Percentiles rank a stretch among this genome's conserved stretches.
These are phyloP conservation scores for Ogataea corticis DNA, from an alignment of 805 yeast species.

Conservation along the genomic window DNA sequence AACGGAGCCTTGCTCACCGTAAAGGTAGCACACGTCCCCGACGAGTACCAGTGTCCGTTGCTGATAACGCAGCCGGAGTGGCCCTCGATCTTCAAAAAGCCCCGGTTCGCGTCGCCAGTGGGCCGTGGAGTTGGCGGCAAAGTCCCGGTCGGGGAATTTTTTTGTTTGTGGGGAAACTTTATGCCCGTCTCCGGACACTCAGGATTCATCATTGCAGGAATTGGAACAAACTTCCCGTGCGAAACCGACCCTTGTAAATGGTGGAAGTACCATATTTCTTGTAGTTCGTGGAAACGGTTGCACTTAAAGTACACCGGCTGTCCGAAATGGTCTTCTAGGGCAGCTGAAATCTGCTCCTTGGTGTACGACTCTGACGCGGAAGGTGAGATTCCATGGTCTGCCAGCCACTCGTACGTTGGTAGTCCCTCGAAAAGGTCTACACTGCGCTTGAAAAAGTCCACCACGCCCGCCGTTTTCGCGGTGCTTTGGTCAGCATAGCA, in stretches of 20 bases:
- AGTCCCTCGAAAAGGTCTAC: constrained; percentile 56
- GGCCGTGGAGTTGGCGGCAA: constrained; percentile 30
- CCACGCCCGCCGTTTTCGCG: constrained; percentile 47
- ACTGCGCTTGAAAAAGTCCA: constrained; percentile 67
- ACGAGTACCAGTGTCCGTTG: constrained; percentile 80
- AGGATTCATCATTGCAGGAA: constrained; percentile 55
- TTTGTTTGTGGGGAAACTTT: constrained; percentile 65
- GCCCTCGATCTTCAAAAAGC: constrained; percentile 49
- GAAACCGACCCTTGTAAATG: constrained; percentile 71
- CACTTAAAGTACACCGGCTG: constrained; percentile 63
- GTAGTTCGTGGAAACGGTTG: constrained; percentile 50
- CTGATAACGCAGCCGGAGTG: constrained; percentile 78
- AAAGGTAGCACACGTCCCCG: constrained; percentile 86
- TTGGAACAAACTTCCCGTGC: constrained; percentile 62
- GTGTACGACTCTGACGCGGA: constrained; percentile 56
- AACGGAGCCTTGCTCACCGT: constrained; percentile 55
- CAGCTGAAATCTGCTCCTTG: constrained; percentile 52
- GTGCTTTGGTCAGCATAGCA: constrained; percentile 52
- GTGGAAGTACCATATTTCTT: constrained; percentile 81
- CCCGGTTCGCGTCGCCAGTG: constrained; percentile 39
- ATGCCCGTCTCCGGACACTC: constrained; percentile 73
- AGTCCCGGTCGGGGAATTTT: constrained; percentile 32
- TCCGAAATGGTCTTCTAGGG: constrained; percentile 52
- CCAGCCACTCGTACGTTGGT: constrained; percentile 68
- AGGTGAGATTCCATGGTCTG: constrained; percentile 72